Base-by-base conservation (phyloP, 2,329 filamentous ascomycete species). In the Plenodomus tracheiphilus region DNA sequence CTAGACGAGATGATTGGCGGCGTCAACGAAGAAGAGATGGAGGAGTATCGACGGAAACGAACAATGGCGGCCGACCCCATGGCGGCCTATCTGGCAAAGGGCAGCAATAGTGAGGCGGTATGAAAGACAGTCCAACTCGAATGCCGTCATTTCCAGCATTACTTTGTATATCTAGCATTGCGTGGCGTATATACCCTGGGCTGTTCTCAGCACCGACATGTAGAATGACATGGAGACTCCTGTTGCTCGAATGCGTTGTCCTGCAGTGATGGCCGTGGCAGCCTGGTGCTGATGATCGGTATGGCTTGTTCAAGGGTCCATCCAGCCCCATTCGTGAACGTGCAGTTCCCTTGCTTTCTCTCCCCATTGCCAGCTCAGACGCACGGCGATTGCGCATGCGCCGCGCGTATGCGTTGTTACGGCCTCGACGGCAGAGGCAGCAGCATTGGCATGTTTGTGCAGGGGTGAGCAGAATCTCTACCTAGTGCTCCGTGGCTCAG, bases 1-100 rank as follows among this genome's bases (percentile, higher is more conserved):
- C 75, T 90, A 22, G 85, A 89, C 46, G 89, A 96, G 67, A 86
- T 96, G 80, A 84, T 87, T 62, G 84, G 83, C 18, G 89, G 87
- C 1, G 81, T 94, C 11, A 86, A 86, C 0, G 90, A 96, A 66
- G 88, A 88, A 47, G 91, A 96, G 58, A 82, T 96, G 76, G 92
- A 97, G 49, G 85, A 87, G 51, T 96, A 95, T 70, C 84, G 91
- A 61, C 82, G 84, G 59, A 92, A 91, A 69, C 81, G 86, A 56
- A 82, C 84, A 43, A 85, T 84, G 21, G 85, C 86, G 1, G 83
- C 90, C 55, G 92, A 96, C 75, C 92, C 92, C 0, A 96, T 96
- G 92, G 89, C 90, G 1, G 85, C 84, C 5, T 84, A 90, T 60
- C 71, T 95, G 39, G 41, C 35, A 21, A 61, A 59, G 20, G 88